phyloP scores from a whole-genome alignment of 1,139 yeast genomes.

The Scheffersomyces parashehatae region DNA sequence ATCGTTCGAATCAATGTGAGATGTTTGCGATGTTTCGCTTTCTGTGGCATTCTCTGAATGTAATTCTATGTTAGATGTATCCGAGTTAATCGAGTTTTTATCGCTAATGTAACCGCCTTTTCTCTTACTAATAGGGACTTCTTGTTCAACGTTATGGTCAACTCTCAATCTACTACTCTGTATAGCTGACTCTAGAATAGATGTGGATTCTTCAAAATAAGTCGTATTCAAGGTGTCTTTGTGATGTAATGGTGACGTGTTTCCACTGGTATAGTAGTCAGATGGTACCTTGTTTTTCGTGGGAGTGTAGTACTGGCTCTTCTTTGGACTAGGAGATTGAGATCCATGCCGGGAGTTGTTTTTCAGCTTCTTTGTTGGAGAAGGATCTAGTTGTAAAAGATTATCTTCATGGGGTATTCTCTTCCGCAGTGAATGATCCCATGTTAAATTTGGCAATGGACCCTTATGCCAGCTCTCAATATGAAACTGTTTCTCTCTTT shows the following conservation, averaged over 20 bases:
- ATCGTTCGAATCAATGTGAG: slow-evolving; percentile 4
- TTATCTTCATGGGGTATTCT: slow-evolving; percentile 18
- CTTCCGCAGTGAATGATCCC: background rate
- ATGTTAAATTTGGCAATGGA: too few relatives aligned
- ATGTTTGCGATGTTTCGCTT: slow-evolving; percentile 2
- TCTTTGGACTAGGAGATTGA: background rate
- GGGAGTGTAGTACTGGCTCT: slow-evolving; percentile 11
- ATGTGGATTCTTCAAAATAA: slow-evolving; percentile 10
- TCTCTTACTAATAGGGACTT: background rate
- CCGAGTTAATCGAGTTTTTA: background rate
- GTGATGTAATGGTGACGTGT: slow-evolving; percentile 1
- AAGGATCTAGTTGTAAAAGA: slow-evolving; percentile 29
- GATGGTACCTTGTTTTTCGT: slow-evolving; percentile 14
- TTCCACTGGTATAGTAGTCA: background rate
- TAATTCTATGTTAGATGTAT: background rate
- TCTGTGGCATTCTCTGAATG: background rate
- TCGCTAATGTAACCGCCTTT: too few relatives aligned
- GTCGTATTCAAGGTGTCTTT: slow-evolving; percentile 1
- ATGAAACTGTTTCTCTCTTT: slow-evolving; percentile 17
- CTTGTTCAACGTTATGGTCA: slow-evolving; percentile 1
- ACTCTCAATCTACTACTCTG: too few relatives aligned
- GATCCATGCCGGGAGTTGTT: background rate
- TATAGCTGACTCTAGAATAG: background rate
- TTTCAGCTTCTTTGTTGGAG: slow-evolving; percentile 25
- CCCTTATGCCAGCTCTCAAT: background rate